Evolutionary conservation across 1,284 basidiomycete genomes (phyloP), one percentile per base, ranked within the genome.

Genomic region (Apiotrichum sp.): DNA sequence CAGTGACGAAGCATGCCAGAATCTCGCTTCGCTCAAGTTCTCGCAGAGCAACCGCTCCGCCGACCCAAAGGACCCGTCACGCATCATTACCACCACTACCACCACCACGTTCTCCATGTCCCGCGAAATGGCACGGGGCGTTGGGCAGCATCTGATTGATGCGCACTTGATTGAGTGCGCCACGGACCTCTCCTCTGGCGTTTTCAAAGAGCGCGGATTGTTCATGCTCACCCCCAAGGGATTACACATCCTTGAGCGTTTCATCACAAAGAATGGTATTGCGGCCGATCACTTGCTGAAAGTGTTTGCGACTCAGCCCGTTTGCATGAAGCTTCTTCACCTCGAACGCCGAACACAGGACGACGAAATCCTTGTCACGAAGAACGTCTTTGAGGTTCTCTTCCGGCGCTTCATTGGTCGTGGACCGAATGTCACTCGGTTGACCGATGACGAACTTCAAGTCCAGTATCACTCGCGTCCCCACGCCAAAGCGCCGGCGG

Each of bases 31-130:
- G 3, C 86, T 98, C 72, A 97, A 98, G 77, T 99, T 99, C 75
- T 95, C 93, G 31, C 96, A 99, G 80, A 98, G 95, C 53, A 96
- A 95, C 78, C 91, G 96, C 66, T 88, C 90, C 58, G 90, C 93
- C 67, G 96, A 98, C 82, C 93, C 96, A 58, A 88, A 91, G 78
- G 93, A 98, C 78, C 92, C 93, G 61, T 85, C 89, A 75, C 86
- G 95, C 68, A 92, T 99, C 73, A 88, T 98, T 68, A 98, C 96
- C 65, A 98, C 95, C 1, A 98, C 96, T 0, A 98, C 96, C 5
- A 98, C 95, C 8, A 99, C 96, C 44, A 98, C 96, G 29, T 99
- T 99, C 78, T 93, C 92, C 61, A 98, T 99, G 96, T 93, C 91
- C 63, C 86, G 93, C 64, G 95, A 98, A 47, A 98, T 98, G 88